phyloP scores from a whole-genome alignment of 169 alveolate species.

The Theileria orientalis region DNA sequence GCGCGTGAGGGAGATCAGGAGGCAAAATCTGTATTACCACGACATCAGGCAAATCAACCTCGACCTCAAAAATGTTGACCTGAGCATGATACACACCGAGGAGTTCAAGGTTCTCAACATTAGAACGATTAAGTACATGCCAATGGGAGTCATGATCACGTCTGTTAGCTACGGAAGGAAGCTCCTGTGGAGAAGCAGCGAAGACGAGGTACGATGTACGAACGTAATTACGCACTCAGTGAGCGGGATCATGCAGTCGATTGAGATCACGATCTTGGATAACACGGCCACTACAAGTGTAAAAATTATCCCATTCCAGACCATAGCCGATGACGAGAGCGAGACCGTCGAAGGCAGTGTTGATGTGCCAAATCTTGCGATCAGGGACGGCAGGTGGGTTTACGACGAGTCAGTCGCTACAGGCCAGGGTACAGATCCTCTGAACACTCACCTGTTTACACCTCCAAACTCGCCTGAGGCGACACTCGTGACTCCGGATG shows the following conservation, averaged over 20 bases:
- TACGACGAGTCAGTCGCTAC: background rate
- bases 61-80: too few species aligned
- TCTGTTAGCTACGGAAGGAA: background rate
- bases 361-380: background rate
- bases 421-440: background rate
- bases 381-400: background rate
- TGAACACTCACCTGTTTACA: background rate
- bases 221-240: background rate
- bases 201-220: background rate
- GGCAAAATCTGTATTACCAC: too few species aligned
- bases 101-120: background rate
- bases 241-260: background rate
- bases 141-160: background rate
- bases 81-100: too few species aligned
- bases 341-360: background rate
- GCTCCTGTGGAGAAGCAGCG: background rate
- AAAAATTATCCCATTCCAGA: background rate
- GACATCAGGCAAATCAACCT: too few species aligned
- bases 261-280: background rate
- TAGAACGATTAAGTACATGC: background rate
- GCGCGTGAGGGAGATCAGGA: too few species aligned
- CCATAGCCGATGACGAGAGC: background rate
- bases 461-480: constrained; percentile 7
- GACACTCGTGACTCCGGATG: background rate
- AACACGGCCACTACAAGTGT: background rate